A percentile compares a stretch with the other conserved stretches of the same genome.
phyloP scores from a whole-genome alignment of 306 rosid species.

The Luffa acutangula region DNA sequence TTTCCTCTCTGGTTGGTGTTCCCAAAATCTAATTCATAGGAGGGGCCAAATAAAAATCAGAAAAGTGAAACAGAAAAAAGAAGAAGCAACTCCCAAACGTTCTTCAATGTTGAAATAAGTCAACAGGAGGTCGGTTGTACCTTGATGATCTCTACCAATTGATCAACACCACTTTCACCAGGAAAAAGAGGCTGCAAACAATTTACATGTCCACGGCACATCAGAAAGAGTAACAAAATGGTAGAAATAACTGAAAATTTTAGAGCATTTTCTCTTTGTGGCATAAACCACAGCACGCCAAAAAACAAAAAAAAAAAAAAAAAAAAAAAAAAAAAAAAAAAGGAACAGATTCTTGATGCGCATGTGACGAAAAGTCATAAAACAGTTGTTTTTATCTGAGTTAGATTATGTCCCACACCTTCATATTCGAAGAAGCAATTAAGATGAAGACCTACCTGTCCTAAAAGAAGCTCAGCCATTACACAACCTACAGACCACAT shows the following conservation, averaged over 20 bases:
- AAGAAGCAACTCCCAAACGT: not conserved
- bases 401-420: not conserved
- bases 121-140: slow-evolving; percentile 15
- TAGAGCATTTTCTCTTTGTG: not conserved
- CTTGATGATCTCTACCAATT: slow-evolving; percentile 92
- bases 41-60: slow-evolving; percentile 15
- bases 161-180: slow-evolving; percentile 96
- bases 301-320: not conserved
- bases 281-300: not conserved
- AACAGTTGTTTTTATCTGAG: not conserved
- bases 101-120: not conserved
- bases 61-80: slow-evolving; percentile 9
- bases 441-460: slow-evolving; percentile 42
- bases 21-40: slow-evolving; percentile 49
- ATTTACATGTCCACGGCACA: slow-evolving; percentile 11
- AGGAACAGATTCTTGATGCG: not conserved
- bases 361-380: not conserved
- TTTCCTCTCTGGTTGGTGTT: slow-evolving; percentile 92
- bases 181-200: slow-evolving; percentile 89
- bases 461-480: slow-evolving; percentile 83
- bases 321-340: not conserved
- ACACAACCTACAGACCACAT: slow-evolving; percentile 98
- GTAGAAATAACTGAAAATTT: not conserved
- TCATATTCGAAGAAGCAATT: not conserved
- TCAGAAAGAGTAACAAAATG: slow-evolving; percentile 9